Evolutionary conservation across 176 grass and related monocot genomes (phyloP).

Genomic region (Aegilops sharonensis): DNA sequence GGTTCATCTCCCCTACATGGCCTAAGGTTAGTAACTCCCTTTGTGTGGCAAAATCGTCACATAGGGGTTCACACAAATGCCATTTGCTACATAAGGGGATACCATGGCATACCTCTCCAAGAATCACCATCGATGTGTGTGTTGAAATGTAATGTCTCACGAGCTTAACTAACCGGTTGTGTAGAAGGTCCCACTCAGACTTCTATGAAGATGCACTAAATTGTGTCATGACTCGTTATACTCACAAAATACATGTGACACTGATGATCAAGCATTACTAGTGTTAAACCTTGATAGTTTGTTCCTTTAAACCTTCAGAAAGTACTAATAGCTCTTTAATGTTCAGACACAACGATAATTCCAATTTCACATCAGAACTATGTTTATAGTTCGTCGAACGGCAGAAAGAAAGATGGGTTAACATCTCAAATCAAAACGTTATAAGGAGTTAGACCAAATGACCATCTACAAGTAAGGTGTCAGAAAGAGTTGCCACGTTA

Average conservation of each 20-base stretch:
- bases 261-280: no score
- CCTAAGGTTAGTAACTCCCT: not conserved
- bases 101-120: not conserved
- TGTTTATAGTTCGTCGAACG: not conserved
- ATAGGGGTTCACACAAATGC: not conserved
- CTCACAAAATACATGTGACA: not conserved
- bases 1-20: not conserved
- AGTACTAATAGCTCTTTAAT: not conserved
- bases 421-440: not conserved
- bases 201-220: not conserved
- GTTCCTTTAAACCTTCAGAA: not conserved
- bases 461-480: not conserved
- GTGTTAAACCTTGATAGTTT: not conserved
- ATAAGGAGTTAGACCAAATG: not conserved
- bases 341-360: not conserved
- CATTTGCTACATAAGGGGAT: not conserved
- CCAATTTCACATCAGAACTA: not conserved
- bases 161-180: not conserved
- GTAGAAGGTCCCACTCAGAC: not conserved
- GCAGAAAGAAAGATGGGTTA: not conserved
- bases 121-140: not conserved
- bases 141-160: not conserved
- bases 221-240: not conserved
- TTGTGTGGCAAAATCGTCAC: not conserved
- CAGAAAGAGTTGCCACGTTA: not conserved